Percentiles rank a stretch among this genome's conserved stretches.
phyloP scores from a whole-genome alignment of 164 flowering plant species.

The Vitis amurensis region DNA sequence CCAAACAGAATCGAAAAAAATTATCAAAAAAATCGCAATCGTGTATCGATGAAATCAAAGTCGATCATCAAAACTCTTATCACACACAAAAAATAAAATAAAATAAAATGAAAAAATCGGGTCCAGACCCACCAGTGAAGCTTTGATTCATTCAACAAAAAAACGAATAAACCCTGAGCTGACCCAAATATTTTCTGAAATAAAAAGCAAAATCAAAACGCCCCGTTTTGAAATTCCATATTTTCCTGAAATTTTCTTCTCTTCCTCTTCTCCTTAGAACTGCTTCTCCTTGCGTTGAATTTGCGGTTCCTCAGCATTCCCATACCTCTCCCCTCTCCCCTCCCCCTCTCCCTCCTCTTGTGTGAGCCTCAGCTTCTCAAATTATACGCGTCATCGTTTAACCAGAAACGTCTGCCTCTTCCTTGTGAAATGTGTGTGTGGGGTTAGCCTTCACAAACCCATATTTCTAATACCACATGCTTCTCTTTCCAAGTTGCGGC shows the following conservation, averaged over 20 bases:
- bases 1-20: conserved; percentile 3
- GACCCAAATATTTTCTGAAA: not conserved
- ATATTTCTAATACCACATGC: not conserved
- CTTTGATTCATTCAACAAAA: conserved; percentile 3
- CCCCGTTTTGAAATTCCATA: not conserved
- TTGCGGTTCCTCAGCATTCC: conserved; percentile 18
- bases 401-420: conserved; percentile 14
- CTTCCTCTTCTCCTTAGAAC: conserved; percentile 13
- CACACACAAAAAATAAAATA: not conserved
- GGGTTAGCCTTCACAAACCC: too few relatives aligned
- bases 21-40: not conserved
- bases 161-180: not conserved
- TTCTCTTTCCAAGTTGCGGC: conserved; percentile 13
- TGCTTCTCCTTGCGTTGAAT: conserved; percentile 1
- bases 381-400: conserved; percentile 2
- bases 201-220: not conserved
- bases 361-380: conserved; percentile 12
- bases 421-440: not conserved
- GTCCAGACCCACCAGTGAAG: conserved; percentile 16
- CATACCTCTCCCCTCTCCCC: conserved; percentile 13
- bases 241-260: conserved; percentile 11
- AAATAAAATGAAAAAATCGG: not conserved
- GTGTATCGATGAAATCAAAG: too few relatives aligned
- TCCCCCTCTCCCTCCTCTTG: not conserved
- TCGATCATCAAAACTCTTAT: not conserved